Conservation (phyloP, 2,329 filamentous ascomycete genomes). For the Scortechinia acanthostroma region DNA sequence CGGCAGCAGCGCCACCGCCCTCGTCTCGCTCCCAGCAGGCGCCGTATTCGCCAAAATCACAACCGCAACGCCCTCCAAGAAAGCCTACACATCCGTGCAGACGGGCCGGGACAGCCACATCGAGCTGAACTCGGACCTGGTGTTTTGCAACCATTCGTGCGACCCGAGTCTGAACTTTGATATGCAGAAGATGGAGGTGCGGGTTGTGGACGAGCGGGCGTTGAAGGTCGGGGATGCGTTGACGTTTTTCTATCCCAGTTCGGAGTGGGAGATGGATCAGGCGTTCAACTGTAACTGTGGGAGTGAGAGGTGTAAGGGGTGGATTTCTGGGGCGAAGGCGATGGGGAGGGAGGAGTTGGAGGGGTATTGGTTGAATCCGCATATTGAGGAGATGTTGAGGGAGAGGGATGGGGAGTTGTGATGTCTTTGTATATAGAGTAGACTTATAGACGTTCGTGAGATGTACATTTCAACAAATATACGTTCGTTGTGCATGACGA, state of each 20-base stretch:
- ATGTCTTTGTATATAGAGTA: no score
- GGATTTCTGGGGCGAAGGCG: slow-evolving; percentile 54
- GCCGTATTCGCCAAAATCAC: slow-evolving; percentile 59
- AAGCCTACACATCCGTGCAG: slow-evolving; percentile 60
- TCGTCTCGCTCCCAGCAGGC: slow-evolving; percentile 47
- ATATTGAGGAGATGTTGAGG: slow-evolving; percentile 47
- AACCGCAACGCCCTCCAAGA: slow-evolving; percentile 48
- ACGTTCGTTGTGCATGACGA: no score
- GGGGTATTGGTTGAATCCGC: slow-evolving; percentile 53
- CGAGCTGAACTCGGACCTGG: slow-evolving; percentile 56
- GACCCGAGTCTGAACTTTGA: slow-evolving; percentile 53
- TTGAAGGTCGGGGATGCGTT: slow-evolving; percentile 26
- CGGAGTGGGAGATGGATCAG: slow-evolving; percentile 70
- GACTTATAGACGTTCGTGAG: no score
- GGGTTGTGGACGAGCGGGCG: slow-evolving; percentile 7
- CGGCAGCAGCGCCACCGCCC: slow-evolving; percentile 28
- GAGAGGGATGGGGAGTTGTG: slow-evolving; percentile 19
- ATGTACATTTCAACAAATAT: no score
- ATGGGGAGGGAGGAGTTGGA: slow-evolving; percentile 45
- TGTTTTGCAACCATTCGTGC: slow-evolving; percentile 66
- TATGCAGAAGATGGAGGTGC: slow-evolving; percentile 5
- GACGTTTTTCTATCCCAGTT: slow-evolving; percentile 68
- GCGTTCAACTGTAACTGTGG: slow-evolving; percentile 62
- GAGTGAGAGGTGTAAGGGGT: slow-evolving; percentile 44
- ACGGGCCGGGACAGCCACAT: slow-evolving; percentile 45